Base-by-base conservation (phyloP, 73 alveolate genomes). In the Symbiodinium natans region DNA sequence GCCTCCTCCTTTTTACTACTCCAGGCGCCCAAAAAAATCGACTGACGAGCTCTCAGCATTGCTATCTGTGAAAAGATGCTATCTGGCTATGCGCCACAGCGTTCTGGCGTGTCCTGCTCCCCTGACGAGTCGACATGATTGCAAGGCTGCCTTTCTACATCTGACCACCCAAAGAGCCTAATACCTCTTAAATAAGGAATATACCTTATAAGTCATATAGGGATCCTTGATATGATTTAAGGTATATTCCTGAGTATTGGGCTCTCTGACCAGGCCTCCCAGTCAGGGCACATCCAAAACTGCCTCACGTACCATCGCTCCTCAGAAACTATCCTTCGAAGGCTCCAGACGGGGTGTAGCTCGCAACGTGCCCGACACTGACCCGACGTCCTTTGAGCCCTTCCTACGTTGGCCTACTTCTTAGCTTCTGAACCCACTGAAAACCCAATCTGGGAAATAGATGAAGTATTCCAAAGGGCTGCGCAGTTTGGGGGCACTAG, bases 41-140 rank as follows among this genome's bases (percentile, higher is more conserved):
- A 63, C 77, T 63, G 36, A 63, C 77, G 77, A 63, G 77, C 77
- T 63, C 29, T 63, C 77, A 27, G 77, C 77, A 15, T 63, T 63
- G 77, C 31, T 63, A 63, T 63, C 77, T 63, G 77, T 63, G 77
- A 63, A 63, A 63, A 21, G 77, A 63, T 63, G 77, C 77, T 63
- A 63, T 27, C 39, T 63, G 77, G 77, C 77, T 63, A 21, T 6
- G 77, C 77, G 31, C 29, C 40, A 10, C 10, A 21, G 77, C 1
- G 29, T 63, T 63, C 77, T 46, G 77, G 77, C 77, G 34, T 63
- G 77, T 27, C 77, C 77, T 21, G 77, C 77, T 25, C 39, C 77
- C 59, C 21, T n/a, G n/a, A n/a, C n/a, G n/a, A n/a, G n/a, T n/a
- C n/a, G n/a, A n/a, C n/a, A n/a, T n/a, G n/a, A n/a, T n/a, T n/a